Conservation (phyloP, 305 asterid genomes). For the Rubia peregrina region DNA sequence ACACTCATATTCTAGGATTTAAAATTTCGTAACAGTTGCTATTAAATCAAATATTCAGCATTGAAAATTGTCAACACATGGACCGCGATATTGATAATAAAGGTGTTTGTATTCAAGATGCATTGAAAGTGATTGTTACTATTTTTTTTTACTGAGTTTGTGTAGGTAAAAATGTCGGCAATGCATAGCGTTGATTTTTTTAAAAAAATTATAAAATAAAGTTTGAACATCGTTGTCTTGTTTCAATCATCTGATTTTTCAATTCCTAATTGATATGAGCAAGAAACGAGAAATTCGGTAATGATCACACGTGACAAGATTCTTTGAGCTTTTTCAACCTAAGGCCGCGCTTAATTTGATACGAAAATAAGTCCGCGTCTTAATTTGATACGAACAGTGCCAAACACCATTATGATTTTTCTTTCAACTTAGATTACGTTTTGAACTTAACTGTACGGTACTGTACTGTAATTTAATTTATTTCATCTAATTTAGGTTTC, state of each 20-base stretch:
- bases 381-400: not conserved
- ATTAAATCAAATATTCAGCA: too few species aligned
- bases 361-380: not conserved
- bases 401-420: not conserved
- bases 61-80: too few species aligned
- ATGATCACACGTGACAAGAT: not conserved
- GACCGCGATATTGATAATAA: too few species aligned
- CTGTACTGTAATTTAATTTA: too few species aligned
- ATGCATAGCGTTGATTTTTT: not conserved
- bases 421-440: not conserved
- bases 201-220: too few species aligned
- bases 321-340: conserved; percentile 1
- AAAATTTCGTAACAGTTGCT: too few species aligned
- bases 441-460: too few species aligned
- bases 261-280: not conserved
- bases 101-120: too few species aligned
- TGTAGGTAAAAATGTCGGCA: not conserved
- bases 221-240: not conserved
- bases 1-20: too few species aligned
- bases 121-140: too few species aligned
- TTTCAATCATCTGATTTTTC: not conserved
- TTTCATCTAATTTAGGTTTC: too few species aligned
- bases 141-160: not conserved
- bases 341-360: not conserved
- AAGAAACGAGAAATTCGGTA: not conserved